phyloP scores from a whole-genome alignment of 1,139 yeast genomes.

The Arxiozyma slooffiae region DNA sequence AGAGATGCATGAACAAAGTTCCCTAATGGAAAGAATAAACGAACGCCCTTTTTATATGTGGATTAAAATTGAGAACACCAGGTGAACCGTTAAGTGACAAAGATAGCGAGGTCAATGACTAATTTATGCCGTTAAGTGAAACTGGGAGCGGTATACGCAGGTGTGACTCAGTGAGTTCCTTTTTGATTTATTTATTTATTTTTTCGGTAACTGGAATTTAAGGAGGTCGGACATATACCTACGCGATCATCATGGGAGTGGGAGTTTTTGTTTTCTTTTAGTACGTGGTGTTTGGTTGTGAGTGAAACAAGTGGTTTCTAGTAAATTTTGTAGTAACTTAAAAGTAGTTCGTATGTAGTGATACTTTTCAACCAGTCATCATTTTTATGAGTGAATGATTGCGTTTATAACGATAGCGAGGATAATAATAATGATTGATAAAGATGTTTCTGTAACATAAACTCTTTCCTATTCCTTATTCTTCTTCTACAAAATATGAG shows the following conservation, averaged over 20 bases:
- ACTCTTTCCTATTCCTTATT: no score
- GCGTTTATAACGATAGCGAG: no score
- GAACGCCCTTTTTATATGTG: slow-evolving; percentile 5
- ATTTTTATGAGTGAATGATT: no score
- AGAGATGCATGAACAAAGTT: not conserved
- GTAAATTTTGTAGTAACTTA: not conserved
- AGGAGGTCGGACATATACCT: not conserved
- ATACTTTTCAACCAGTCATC: no score
- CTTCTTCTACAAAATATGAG: no score
- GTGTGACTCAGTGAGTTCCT: slow-evolving; percentile 2
- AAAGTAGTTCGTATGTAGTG: not conserved
- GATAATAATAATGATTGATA: no score
- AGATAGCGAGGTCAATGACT: slow-evolving; percentile 9
- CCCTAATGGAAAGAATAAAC: slow-evolving; percentile 8
- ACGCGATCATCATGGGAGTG: not conserved
- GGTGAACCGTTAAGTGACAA: slow-evolving; percentile 13
- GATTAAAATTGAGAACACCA: not conserved
- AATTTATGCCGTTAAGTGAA: slow-evolving; percentile 10
- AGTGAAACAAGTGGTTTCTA: not conserved
- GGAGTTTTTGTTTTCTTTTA: not conserved
- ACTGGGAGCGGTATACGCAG: slow-evolving; percentile 1
- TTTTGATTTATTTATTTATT: no score
- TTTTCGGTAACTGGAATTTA: slow-evolving; percentile 1
- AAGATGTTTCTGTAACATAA: no score
- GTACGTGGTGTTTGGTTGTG: not conserved